Base-by-base conservation (phyloP, 1,284 basidiomycete species). In the Volvariella volvacea region DNA sequence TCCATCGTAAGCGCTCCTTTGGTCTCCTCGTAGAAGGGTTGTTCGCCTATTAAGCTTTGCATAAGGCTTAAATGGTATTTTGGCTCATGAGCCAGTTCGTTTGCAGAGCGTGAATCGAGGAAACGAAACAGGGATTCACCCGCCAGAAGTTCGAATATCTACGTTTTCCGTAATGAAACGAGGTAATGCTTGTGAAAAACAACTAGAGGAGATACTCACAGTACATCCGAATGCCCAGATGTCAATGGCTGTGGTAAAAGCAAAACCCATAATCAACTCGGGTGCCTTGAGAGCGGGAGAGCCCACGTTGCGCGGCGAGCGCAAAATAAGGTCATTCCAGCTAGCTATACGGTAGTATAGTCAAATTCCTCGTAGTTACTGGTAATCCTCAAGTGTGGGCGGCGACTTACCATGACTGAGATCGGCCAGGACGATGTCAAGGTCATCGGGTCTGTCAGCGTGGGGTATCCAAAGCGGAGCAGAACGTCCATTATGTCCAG, bases 221-320 rank as follows among this genome's bases (percentile, higher is more conserved):
- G 34, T 28, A 20, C 41, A 42, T 20, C 41, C 41, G 41, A 42
- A 28, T 42, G 41, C 34, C 41, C 41, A 42, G 16, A 42, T 42
- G 28, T 42, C 28, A 22, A 42, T 42, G 15, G 28, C 15, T 10
- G 41, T 32, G 14, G 15, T 32, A 28, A 28, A 42, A n/a, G 41
- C 30, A 12, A 20, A 42, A 32, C 41, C 34, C 17, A 42, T 28
- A 32, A 32, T 42, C 17, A 42, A 17, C 34, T 42, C 41, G 2
- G 41, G 41, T 9, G 28, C 41, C 8, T 32, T 17, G 28, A 42
- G 2, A 2, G 34, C 22, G 34, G 41, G 34, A 14, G 41, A 32
- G 21, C n/a, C n/a, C n/a, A n/a, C n/a, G n/a, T n/a, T n/a, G n/a
- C n/a, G n/a, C n/a, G n/a, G n/a, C n/a, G n/a, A n/a, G n/a, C n/a